Percentiles rank a stretch among this genome's conserved stretches.
phyloP scores from a whole-genome alignment of 768 basidiomycete genomes.

The Amanita molliuscula region DNA sequence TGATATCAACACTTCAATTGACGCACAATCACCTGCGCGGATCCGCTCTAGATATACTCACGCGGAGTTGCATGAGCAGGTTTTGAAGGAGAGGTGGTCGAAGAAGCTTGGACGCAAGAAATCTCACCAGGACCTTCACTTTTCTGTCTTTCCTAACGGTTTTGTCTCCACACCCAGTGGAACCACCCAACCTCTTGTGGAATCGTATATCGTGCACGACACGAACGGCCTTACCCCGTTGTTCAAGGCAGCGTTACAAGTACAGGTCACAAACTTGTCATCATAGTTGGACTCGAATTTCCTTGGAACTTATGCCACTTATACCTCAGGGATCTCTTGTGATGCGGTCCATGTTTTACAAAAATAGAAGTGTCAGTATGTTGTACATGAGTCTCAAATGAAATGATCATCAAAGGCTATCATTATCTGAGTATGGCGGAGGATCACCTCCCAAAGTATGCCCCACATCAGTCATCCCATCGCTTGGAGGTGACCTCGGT shows the following conservation, averaged over 20 bases:
- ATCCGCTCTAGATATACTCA: slow-evolving; percentile 19
- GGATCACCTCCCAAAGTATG: slow-evolving; percentile 17
- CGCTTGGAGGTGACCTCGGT: slow-evolving; percentile 11
- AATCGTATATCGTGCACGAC: neutral
- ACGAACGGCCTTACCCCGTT: neutral
- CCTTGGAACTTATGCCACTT: too few relatives aligned
- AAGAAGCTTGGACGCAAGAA: neutral
- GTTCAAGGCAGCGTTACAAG: neutral
- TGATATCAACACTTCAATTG: neutral
- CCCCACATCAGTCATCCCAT: slow-evolving; percentile 28
- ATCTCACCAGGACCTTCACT: slow-evolving; percentile 25
- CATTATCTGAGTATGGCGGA: slow-evolving; percentile 9
- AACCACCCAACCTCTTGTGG: slow-evolving; percentile 1
- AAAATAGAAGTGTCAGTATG: neutral
- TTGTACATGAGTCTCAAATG: neutral
- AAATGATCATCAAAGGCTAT: neutral
- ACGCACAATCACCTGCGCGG: neutral
- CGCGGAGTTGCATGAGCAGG: slow-evolving; percentile 24
- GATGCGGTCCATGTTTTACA: neutral
- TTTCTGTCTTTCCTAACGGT: slow-evolving; percentile 19
- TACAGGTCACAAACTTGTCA: neutral
- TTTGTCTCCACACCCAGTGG: slow-evolving; percentile 20
- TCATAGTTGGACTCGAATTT: neutral
- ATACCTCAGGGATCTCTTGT: neutral
- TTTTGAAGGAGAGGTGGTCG: slow-evolving; percentile 21